phyloP scores from a whole-genome alignment of 108 stramenopile genomes.

The Bacterosira constricta region DNA sequence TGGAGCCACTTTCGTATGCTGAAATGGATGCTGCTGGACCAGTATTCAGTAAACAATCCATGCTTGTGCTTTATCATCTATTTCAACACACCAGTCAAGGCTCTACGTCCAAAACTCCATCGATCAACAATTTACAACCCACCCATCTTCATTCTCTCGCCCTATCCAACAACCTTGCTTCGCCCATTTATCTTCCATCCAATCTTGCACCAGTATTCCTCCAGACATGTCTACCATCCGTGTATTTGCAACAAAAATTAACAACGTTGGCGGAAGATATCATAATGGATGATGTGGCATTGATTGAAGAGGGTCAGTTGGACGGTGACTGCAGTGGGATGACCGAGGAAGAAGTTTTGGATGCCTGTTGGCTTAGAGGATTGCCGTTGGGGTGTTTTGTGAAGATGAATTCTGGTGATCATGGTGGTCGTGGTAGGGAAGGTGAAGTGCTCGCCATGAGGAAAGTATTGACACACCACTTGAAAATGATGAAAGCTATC shows the following conservation, averaged over 20 bases:
- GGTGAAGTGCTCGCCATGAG: slow-evolving; percentile 18
- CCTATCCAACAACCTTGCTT: slow-evolving; percentile 26
- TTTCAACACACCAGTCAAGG: not conserved
- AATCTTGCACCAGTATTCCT: slow-evolving; percentile 9
- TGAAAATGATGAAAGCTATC: slow-evolving; percentile 34
- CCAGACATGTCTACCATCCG: slow-evolving; percentile 10
- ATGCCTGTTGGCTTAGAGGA: slow-evolving; percentile 31
- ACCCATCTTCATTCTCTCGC: slow-evolving; percentile 34
- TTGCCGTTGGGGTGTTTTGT: slow-evolving; percentile 25
- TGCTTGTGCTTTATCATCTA: slow-evolving; percentile 13
- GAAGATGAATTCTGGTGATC: not conserved
- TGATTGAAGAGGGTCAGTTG: slow-evolving; percentile 31
- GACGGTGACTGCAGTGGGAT: slow-evolving; percentile 7
- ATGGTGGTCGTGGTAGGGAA: not conserved
- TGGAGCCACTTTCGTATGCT: not conserved
- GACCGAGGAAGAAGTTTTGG: slow-evolving; percentile 32
- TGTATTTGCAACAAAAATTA: slow-evolving; percentile 19
- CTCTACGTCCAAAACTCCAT: not conserved
- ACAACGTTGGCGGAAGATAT: slow-evolving; percentile 30
- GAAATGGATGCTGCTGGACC: slow-evolving; percentile 33
- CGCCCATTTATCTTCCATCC: slow-evolving; percentile 12
- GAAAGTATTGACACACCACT: slow-evolving; percentile 26
- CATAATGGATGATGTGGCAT: slow-evolving; percentile 30
- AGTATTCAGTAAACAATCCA: slow-evolving; percentile 16
- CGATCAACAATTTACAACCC: slow-evolving; percentile 19